phyloP scores from a whole-genome alignment of 352 stramenopile genomes.

The Aphanomyces cochlioides region DNA sequence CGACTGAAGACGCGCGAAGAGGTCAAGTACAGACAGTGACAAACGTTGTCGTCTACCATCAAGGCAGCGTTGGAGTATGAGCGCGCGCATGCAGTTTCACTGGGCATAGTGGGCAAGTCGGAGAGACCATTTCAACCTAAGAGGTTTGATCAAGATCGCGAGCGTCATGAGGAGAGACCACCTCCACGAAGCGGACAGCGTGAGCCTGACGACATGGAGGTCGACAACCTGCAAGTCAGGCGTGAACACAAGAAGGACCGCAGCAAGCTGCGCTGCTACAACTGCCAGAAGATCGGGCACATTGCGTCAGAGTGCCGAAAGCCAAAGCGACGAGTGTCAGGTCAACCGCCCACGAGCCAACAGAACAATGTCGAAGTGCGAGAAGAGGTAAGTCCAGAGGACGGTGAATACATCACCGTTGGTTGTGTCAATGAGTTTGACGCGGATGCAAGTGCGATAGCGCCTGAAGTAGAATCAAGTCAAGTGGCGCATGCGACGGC shows the following conservation, averaged over 20 bases:
- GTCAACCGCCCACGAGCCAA: neutral
- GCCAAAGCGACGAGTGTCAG: neutral
- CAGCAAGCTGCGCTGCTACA: constrained; percentile 3
- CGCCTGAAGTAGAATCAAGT: neutral
- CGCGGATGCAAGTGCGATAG: neutral
- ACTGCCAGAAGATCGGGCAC: constrained; percentile 1
- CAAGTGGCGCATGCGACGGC: constrained; percentile 16
- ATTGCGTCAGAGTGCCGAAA: constrained; percentile 1
- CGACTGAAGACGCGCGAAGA: no score
- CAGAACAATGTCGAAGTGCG: neutral
- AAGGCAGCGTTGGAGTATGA: constrained; percentile 20
- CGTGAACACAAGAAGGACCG: neutral
- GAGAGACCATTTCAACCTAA: no score
- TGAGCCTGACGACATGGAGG: constrained; percentile 4
- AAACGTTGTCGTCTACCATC: no score
- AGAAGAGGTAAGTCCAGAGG: neutral
- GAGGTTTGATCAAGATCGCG: neutral
- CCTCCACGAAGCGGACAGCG: neutral
- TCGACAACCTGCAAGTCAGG: neutral
- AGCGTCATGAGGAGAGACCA: neutral
- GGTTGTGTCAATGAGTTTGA: neutral
- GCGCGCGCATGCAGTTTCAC: constrained; percentile 28
- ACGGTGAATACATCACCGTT: neutral
- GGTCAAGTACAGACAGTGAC: no score
- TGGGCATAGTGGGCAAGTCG: neutral